These are phyloP conservation scores for Lolium perenne DNA, from an alignment of 176 grass and related monocot species.

Conservation along the genomic window DNA sequence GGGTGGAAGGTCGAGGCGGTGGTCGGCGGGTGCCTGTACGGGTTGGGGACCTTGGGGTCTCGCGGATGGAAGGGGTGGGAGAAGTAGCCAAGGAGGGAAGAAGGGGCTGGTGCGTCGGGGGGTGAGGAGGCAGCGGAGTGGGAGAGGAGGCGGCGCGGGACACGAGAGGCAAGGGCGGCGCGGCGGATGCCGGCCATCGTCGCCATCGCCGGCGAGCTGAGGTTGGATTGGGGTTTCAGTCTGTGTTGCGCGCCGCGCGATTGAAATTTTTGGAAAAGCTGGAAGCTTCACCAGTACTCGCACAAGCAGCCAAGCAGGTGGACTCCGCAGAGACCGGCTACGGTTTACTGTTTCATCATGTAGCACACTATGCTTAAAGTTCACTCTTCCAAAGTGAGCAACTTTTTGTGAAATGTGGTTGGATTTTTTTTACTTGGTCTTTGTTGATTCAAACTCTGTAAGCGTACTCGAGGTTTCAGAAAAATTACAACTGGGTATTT, in stretches of 20 bases:
- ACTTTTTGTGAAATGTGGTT: too few species aligned
- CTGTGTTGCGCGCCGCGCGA: not conserved
- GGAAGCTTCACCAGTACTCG: too few species aligned
- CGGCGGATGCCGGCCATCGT: not conserved
- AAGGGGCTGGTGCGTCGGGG: not conserved
- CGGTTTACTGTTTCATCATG: not conserved
- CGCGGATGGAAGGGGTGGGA: not conserved
- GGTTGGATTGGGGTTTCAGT: constrained; percentile 9
- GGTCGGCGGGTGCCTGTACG: not conserved
- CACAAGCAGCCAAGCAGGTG: not conserved
- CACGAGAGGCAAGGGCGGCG: not conserved
- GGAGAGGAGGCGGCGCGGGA: not conserved
- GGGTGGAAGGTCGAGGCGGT: not conserved
- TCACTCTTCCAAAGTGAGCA: too few species aligned
- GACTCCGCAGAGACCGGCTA: not conserved
- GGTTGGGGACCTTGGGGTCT: not conserved
- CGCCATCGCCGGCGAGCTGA: not conserved
- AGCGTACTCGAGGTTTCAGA: too few species aligned
- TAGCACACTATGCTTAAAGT: too few species aligned
- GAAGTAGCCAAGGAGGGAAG: constrained; percentile 15
- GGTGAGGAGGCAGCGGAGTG: not conserved
- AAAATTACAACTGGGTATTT: too few species aligned
- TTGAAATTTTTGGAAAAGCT: not conserved
- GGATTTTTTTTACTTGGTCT: too few species aligned
- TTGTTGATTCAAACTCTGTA: too few species aligned